Evolutionary conservation across 2,329 filamentous ascomycete species (phyloP).

Genomic region (Corynespora cassiicola): DNA sequence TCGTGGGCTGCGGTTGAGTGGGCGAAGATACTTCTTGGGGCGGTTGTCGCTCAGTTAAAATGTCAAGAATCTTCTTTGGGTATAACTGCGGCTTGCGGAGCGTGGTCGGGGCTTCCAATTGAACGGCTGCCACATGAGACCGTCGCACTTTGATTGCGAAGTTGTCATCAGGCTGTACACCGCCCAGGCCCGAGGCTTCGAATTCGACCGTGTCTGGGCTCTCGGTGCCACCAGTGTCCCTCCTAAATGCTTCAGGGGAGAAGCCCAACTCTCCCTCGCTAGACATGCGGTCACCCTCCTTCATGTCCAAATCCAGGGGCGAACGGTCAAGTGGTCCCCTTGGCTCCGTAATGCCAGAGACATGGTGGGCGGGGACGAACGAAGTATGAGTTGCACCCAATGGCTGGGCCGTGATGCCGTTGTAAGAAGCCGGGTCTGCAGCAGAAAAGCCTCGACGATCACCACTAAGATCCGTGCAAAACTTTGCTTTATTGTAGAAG

Average conservation of each 20-base stretch:
- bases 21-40: slow-evolving; percentile 11
- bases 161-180: slow-evolving; percentile 64
- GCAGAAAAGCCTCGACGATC: slow-evolving; percentile 52
- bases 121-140: slow-evolving; percentile 23
- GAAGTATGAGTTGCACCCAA: slow-evolving; percentile 27
- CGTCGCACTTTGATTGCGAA: slow-evolving; percentile 60
- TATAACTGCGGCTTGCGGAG: slow-evolving; percentile 23
- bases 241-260: slow-evolving; percentile 36
- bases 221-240: slow-evolving; percentile 27
- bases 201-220: slow-evolving; percentile 45
- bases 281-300: slow-evolving; percentile 37
- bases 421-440: slow-evolving; percentile 32
- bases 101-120: slow-evolving; percentile 1
- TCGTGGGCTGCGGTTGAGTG: slow-evolving; percentile 24
- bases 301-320: slow-evolving; percentile 26
- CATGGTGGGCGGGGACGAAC: not conserved
- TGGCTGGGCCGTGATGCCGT: slow-evolving; percentile 37
- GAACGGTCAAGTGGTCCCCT: slow-evolving; percentile 30
- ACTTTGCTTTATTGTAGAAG: slow-evolving; percentile 80
- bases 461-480: slow-evolving; percentile 80
- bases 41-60: slow-evolving; percentile 29
- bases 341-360: slow-evolving; percentile 34
- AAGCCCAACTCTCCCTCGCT: slow-evolving; percentile 45
- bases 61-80: slow-evolving; percentile 40
- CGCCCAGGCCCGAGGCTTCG: slow-evolving; percentile 63